phyloP scores from a whole-genome alignment of 768 basidiomycete species.

The Rhizopogon rudus region DNA sequence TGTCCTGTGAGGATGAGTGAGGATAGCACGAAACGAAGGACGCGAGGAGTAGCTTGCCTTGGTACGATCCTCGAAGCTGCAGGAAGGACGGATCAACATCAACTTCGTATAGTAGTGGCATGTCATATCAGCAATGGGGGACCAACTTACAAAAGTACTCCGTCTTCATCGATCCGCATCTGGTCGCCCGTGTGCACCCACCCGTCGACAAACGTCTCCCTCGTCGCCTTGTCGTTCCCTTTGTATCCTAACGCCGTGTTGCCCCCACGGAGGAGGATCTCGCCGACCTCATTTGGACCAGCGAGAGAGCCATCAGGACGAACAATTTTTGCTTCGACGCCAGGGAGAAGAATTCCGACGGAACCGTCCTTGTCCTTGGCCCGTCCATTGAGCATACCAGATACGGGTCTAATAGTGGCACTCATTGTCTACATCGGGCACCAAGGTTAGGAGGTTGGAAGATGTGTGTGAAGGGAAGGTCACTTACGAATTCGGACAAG shows the following conservation, averaged over 20 bases:
- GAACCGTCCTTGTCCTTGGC: conserved; percentile 30
- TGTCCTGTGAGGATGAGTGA: conserved; percentile 40
- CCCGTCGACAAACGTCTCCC: conserved; percentile 55
- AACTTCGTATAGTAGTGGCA: background rate
- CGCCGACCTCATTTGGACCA: conserved; percentile 50
- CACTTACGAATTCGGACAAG: conserved; percentile 52
- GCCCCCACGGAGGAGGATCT: conserved; percentile 48
- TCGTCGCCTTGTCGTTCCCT: conserved; percentile 58
- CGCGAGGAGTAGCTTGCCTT: conserved; percentile 38
- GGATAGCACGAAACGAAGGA: conserved; percentile 12
- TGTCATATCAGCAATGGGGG: background rate
- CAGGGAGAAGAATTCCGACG: conserved; percentile 50
- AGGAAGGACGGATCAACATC: background rate
- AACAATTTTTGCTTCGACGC: conserved; percentile 50
- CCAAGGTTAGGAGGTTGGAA: background rate
- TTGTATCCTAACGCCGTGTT: conserved; percentile 59
- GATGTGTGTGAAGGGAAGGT: background rate
- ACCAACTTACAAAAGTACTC: conserved; percentile 51
- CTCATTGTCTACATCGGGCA: conserved; percentile 41
- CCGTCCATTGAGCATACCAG: conserved; percentile 37
- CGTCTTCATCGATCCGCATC: conserved; percentile 49
- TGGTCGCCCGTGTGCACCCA: conserved; percentile 69
- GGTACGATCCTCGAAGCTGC: conserved; percentile 59
- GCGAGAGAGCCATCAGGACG: conserved; percentile 50
- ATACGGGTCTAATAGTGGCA: conserved; percentile 34